Base-by-base conservation (phyloP, 495 filamentous ascomycete genomes). In the Neurospora hispaniola region DNA sequence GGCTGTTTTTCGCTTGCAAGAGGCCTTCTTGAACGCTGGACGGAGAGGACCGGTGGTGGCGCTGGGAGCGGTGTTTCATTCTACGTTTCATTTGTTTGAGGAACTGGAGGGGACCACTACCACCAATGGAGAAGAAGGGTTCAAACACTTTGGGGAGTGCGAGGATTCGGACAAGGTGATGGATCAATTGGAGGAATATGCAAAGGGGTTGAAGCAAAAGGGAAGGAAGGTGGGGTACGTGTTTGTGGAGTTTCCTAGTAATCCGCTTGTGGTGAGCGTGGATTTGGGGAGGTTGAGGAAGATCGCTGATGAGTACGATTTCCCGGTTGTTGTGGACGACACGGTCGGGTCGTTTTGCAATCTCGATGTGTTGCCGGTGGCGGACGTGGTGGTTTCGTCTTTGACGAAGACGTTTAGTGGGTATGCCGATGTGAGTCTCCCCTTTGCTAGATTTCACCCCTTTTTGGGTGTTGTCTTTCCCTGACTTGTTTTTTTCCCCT, bases 371-470 rank as follows among this genome's bases (percentile, higher is more conserved):
- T 70, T 82, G 31, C 73, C 76, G 16, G 76, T 76, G 0, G 82
- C 80, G 0, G 86, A 89, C 74, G 76, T 85, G 2, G 70, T 89
- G 68, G 69, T 86, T 7, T 83, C 84, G 2, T 83, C 80, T 42
- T 77, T 87, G 9, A 87, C 85, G 27, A 88, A 88, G 77, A 78
- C 79, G 3, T 86, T 88, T 73, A 84, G 78, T 71, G 87, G 87
- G 2, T 84, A 81, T 70, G 84, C 85, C 9, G 83, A 89, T 72
- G 84, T 87, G 39, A 82, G 86, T 75, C 79, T 72, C 77, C 77
- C 76, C 9, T 74, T 82, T 81, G 80, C 72, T 78, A 80, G 9
- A 72, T 20, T 12, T 48, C 0, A 6, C 46, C 0, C 10, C n/a
- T 48, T 23, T 23, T 5, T 2, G 9, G 46, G 46, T 54, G 4